phyloP scores from a whole-genome alignment of 2,329 filamentous ascomycete species.

The Sporothrix schenckii region DNA sequence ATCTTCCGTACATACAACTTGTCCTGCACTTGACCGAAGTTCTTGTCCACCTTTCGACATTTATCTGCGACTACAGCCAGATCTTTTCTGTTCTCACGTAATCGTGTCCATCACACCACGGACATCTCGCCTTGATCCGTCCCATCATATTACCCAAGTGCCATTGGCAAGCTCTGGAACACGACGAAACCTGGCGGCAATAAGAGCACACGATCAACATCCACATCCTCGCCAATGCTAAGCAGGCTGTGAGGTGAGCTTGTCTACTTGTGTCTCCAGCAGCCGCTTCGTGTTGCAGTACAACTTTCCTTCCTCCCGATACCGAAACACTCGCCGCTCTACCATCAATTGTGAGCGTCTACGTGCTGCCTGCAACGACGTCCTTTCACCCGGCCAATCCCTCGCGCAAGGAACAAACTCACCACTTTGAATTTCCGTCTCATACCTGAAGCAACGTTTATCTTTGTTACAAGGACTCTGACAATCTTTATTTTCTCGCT shows the following conservation, averaged over 20 bases:
- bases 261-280: background rate
- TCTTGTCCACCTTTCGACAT: background rate
- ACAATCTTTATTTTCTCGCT: background rate
- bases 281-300: background rate
- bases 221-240: background rate
- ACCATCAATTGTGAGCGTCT: slow-evolving; percentile 1
- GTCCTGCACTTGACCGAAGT: no score
- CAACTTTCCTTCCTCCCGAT: background rate
- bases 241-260: background rate
- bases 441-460: background rate
- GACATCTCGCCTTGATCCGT: background rate
- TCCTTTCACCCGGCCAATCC: background rate
- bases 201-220: slow-evolving; percentile 7
- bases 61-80: background rate
- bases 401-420: background rate
- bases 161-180: no score
- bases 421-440: background rate
- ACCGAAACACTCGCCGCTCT: background rate
- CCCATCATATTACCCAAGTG: no score
- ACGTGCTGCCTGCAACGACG: slow-evolving; percentile 10
- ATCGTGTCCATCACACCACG: background rate
- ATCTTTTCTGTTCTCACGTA: background rate
- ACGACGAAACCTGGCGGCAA: background rate
- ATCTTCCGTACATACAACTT: background rate
- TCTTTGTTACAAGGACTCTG: background rate